Evolutionary conservation across 805 yeast genomes (phyloP), one percentile per base, ranked within the genome.

Genomic region (Starmerella floris): DNA sequence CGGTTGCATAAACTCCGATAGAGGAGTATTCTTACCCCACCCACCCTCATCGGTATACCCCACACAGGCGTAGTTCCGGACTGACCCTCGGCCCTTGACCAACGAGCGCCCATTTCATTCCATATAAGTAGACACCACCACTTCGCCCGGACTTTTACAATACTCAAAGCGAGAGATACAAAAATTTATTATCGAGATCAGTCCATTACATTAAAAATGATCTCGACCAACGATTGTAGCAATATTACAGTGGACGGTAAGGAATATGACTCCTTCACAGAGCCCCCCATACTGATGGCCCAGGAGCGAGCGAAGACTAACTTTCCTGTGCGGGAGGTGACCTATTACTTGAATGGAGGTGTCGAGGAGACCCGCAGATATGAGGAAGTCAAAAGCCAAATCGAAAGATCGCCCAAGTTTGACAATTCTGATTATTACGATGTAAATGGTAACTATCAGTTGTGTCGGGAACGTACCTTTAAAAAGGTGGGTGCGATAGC

Each of bases 331-430:
- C 55, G 61, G 19, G 57, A 60, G 39, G 43, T 67, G 59, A 66
- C 70, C 43, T 53, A 62, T 52, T 67, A 63, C 54, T 53, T 67
- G 42, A 67, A 66, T 39, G 72, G 70, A 39, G 59, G 65, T 32
- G 34, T 46, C 44, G 55, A 61, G 30, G 56, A 60, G 39, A 63
- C 73, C 23, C 66, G 57, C 32, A 48, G 56, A 32, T 55, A 61
- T 45, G 69, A 65, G 53, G 45, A 47, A 17, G 51, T 70, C 41
- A 48, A 60, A 44, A 61, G 57, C 45, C 70, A 67, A 53, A 59
- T 72, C 60, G 77, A 73, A 61, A 63, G 74, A 38, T 73, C 70
- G 53, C 77, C 76, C 19, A 59, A 68, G 31, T 63, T 73, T 49
- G 59, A 64, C 42, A 60, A 62, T 47, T 56, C 66, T 19, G 56